These are phyloP conservation scores for Steccherinum ochraceum DNA, from an alignment of 768 basidiomycete species.

Conservation along the genomic window DNA sequence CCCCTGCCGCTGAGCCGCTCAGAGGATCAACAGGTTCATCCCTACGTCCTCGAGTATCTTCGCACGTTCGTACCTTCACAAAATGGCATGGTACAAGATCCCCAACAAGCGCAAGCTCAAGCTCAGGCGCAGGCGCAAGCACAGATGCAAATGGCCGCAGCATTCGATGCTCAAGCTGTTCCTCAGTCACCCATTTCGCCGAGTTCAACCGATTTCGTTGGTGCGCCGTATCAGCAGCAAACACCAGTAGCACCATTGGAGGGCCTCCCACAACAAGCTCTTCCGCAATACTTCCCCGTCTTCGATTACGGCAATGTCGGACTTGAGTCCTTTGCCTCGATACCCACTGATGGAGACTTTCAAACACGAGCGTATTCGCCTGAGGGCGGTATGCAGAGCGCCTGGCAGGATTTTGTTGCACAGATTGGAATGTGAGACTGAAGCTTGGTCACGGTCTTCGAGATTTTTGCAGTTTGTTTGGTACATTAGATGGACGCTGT, in stretches of 20 bases:
- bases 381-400: constrained; percentile 22
- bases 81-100: constrained; percentile 14
- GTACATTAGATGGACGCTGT: not conserved
- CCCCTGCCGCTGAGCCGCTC: constrained; percentile 57
- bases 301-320: constrained; percentile 55
- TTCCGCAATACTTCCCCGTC: constrained; percentile 71
- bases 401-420: constrained; percentile 29
- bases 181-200: constrained; percentile 4
- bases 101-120: constrained; percentile 11
- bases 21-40: constrained; percentile 46
- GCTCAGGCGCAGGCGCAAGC: not conserved
- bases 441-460: not conserved
- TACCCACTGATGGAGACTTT: constrained; percentile 23
- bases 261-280: constrained; percentile 22
- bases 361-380: constrained; percentile 30
- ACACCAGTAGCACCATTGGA: constrained; percentile 13
- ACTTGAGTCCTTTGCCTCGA: constrained; percentile 19
- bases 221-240: constrained; percentile 8
- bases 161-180: constrained; percentile 4
- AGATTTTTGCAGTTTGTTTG: not conserved
- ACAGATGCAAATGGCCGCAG: constrained; percentile 3
- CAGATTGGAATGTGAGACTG: constrained; percentile 16
- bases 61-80: constrained; percentile 45
- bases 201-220: not conserved
- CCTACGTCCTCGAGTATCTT: constrained; percentile 63